phyloP scores from a whole-genome alignment of 2,329 filamentous ascomycete genomes.

The Colletotrichum noveboracense region DNA sequence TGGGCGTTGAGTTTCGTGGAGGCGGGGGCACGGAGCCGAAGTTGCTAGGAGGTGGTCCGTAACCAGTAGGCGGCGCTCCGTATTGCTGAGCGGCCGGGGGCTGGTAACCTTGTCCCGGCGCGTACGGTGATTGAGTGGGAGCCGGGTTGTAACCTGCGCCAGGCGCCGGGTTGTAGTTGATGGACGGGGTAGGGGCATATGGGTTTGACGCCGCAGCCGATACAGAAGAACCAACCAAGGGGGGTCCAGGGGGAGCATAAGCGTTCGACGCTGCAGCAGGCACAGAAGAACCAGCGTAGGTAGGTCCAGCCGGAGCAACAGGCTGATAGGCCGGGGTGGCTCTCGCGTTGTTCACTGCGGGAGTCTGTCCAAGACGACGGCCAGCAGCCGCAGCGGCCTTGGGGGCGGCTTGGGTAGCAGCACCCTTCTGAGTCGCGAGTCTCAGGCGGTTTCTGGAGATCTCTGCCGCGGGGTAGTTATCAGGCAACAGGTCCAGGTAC shows the following conservation, averaged over 20 bases:
- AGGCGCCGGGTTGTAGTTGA: slow-evolving; percentile 28
- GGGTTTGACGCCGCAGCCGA: slow-evolving; percentile 34
- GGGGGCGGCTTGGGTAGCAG: slow-evolving; percentile 27
- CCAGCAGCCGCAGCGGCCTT: slow-evolving; percentile 37
- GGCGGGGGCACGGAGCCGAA: slow-evolving; percentile 39
- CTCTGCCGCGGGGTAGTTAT: slow-evolving; percentile 84
- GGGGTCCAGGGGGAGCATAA: slow-evolving; percentile 32
- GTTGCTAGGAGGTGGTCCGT: slow-evolving; percentile 35
- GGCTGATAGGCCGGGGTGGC: slow-evolving; percentile 6
- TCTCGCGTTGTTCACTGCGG: slow-evolving; percentile 4
- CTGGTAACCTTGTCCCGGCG: slow-evolving; percentile 58
- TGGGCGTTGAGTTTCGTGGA: slow-evolving; percentile 63
- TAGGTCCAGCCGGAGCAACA: not conserved
- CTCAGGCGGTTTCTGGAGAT: slow-evolving; percentile 84
- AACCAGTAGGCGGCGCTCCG: slow-evolving; percentile 35
- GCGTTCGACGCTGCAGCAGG: slow-evolving; percentile 2
- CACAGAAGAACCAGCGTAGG: not conserved
- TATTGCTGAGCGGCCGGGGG: slow-evolving; percentile 45
- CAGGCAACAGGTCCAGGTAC: slow-evolving; percentile 87
- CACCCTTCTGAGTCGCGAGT: slow-evolving; percentile 74
- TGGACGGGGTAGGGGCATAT: slow-evolving; percentile 32
- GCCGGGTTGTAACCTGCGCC: slow-evolving; percentile 23
- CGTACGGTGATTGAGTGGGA: slow-evolving; percentile 42
- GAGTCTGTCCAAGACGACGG: slow-evolving; percentile 25
- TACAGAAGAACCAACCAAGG: slow-evolving; percentile 37